Base-by-base conservation (phyloP, 2,329 filamentous ascomycete genomes). In the Aspergillus fischeri region DNA sequence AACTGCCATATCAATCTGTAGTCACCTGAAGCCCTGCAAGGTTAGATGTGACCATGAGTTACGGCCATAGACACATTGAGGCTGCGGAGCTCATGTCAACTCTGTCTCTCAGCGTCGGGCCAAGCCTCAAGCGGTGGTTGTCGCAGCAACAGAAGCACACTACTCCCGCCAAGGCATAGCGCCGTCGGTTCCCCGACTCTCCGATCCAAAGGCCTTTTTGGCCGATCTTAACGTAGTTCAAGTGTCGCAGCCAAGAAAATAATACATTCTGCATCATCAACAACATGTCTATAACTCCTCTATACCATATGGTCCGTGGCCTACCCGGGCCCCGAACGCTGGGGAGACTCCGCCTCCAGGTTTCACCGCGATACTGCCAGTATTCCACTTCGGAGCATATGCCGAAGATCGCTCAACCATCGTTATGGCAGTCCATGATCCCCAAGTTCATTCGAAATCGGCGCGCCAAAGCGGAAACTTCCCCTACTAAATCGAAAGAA, bases 341-440 rank as follows among this genome's bases (percentile, higher is more conserved):
- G 4, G 1, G 9, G 4, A 47, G 24, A 2, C 11, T 47, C 27
- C 44, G 20, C 51, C 21, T 42, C 59, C 58, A 38, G 38, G 35
- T 50, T 28, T 55, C 28, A 51, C n/a, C 3, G 24, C 49, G 7
- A 51, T 32, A 38, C n/a, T 58, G 63, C 17, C 50, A 51, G 45
- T 67, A 66, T 55, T 59, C 60, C 29, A 65, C 65, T 49, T 66
- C 65, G 50, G 59, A 63, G 42, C 59, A 53, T 42, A 63, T 67
- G 47, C 65, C 67, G 4, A 53, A 51, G 52, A 52, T 55, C 49
- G 49, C 53, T 10, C 57, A 60, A 35, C 29, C 79, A 5, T 83
- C 83, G 9, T 86, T 91, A 72, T 92, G 89, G 89, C 83, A 80
- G 64, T 83, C 82, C 9, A 75, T 92, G 59, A 75, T 92, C 51